Base-by-base conservation (phyloP, 2,329 filamentous ascomycete genomes). In the Epichloe elymi region DNA sequence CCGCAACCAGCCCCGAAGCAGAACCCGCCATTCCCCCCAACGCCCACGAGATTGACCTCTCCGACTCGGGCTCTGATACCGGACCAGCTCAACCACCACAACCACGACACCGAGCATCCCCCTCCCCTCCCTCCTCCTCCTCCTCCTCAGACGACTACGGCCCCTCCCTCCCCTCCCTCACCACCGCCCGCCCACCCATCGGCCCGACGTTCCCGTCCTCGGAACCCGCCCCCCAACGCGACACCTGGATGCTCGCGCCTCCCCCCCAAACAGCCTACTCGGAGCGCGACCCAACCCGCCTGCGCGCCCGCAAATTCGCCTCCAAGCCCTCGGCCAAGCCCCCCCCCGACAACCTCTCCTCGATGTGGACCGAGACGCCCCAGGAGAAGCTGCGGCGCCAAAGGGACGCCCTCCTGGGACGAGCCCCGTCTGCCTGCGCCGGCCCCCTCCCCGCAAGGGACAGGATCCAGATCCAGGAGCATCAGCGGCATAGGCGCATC, bases 341-440 rank as follows among this genome's bases (percentile, higher is more conserved):
- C 10, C 58, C 23, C 6, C 23, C 23, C 10, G 66, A 64, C 4
- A 26, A 26, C 4, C 75, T 88, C 44, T 77, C 79, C 61, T 81
- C 80, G 20, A 80, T 91, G 42, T 97, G 91, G 91, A 90, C 88
- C 0, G 91, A 97, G 66, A 95, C 88, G 8, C 86, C 88, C 0
- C 86, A 91, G 63, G 79, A 96, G 67, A 95, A 94, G 66, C 80
- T 86, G 52, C 83, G 85, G 65, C 77, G 88, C 39, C 69, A 96
- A 20, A 83, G 85, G 59, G 82, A 95, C 63, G 81, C 93, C 49
- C 85, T 95, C 11, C 77, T 96, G 58, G 90, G 90, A 0, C 79
- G 90, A 3, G 69, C 70, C 17, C 68, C 69, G 26, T 67, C 73
- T 55, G 50, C 70, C 23, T 26, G 23, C 66, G 55, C 69, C 68